Evolutionary conservation across 208 protist species (phyloP).

Genomic region (Crithidia mellificae): DNA sequence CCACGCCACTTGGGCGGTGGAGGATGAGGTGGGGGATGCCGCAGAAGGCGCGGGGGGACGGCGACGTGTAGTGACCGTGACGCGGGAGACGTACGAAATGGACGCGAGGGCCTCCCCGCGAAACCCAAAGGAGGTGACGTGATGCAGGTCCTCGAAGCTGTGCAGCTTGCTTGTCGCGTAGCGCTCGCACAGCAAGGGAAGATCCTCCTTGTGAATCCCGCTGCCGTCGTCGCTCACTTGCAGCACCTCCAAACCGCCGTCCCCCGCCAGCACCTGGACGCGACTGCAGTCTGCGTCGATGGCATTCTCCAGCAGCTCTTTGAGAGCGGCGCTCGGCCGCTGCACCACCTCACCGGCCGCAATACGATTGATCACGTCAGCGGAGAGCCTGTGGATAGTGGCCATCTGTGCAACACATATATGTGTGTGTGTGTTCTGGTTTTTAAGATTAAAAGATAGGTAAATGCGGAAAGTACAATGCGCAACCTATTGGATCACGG

Average conservation of each 20-base stretch:
- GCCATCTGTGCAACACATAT: no score
- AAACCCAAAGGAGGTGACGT: constrained; percentile 91
- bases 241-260: constrained; percentile 96
- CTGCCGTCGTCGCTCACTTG: constrained; percentile 98
- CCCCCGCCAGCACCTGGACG: constrained; percentile 88
- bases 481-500: no score
- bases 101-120: constrained; percentile 91
- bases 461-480: no score
- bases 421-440: no score
- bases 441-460: no score
- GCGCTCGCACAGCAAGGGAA: constrained; percentile 97
- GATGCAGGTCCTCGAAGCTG: constrained; percentile 86
- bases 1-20: constrained; percentile 44
- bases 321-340: constrained; percentile 96
- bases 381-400: constrained; percentile 89
- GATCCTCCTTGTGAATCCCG: constrained; percentile 95
- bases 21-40: neutral
- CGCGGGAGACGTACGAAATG: constrained; percentile 81
- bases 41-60: constrained; percentile 2
- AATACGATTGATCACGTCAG: constrained; percentile 96
- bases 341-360: constrained; percentile 99
- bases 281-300: constrained; percentile 94
- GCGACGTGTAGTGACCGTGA: constrained; percentile 68
- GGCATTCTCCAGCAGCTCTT: constrained; percentile 98
- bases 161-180: constrained; percentile 96